Base-by-base conservation (phyloP, 1,139 yeast species). In the Lodderomyces beijingensis region DNA sequence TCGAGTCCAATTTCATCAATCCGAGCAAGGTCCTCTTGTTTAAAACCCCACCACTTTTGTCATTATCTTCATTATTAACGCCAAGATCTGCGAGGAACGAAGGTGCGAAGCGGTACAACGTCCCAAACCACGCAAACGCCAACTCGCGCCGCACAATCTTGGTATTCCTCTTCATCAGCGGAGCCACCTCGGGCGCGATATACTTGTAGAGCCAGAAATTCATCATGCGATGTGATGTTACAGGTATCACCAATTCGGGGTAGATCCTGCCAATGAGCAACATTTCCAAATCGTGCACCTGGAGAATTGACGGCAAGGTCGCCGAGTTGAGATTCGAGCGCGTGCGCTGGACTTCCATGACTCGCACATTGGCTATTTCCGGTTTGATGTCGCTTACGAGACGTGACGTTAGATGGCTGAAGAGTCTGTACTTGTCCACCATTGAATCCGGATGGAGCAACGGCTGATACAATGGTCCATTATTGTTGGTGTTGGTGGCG, bases 341-440 rank as follows among this genome's bases (percentile, higher is more conserved):
- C 1, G 71, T 66, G 22, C 73, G 42, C 43, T 66, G 73, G 30
- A 57, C 52, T 40, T 66, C 73, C 30, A 66, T 53, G 16, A 60
- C 49, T 16, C 58, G 50, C 11, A 61, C 35, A 33, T 53, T 43
- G 2, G 59, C 31, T 15, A 19, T 24, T 7, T 12, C 19, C 10
- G 32, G 25, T 5, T 21, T 12, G 13, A 28, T 16, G 10, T 49
- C 50, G 13, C 50, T 35, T 3, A 54, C 38, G n/a, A 57, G 34
- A 26, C 35, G 37, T 24, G 43, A 40, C 10, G 55, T 49, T 26
- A 62, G 40, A 36, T 49, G 49, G 34, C 53, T 49, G 27, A 59
- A 38, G 37, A 57, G 56, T 18, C 59, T 41, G 37, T 55, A 54
- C 9, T 49, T 37, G 27, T 57, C 59, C 4, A 58, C 34, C 13